Evolutionary conservation across 768 basidiomycete species (phyloP).

Genomic region (Leccinellum rugosiceps): DNA sequence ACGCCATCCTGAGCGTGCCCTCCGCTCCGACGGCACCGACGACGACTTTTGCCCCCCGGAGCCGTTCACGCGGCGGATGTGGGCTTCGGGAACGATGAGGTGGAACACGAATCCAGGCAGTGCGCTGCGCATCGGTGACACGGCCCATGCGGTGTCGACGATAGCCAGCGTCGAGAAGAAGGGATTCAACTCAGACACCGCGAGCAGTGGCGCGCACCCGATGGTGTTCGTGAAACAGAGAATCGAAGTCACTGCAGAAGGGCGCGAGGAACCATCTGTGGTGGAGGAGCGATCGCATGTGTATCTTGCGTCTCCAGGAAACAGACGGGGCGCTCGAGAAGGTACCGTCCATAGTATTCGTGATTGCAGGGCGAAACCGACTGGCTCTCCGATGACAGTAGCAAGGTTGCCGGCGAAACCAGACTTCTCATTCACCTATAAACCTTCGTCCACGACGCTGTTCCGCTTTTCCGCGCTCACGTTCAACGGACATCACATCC

Average conservation of each 20-base stretch:
- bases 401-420: constrained; percentile 45
- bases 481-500: constrained; percentile 83
- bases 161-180: constrained; percentile 58
- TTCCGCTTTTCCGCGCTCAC: constrained; percentile 87
- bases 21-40: constrained; percentile 72
- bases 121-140: constrained; percentile 53
- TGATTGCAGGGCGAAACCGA: not conserved
- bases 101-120: constrained; percentile 45
- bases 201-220: constrained; percentile 45
- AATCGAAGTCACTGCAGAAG: constrained; percentile 49
- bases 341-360: constrained; percentile 33
- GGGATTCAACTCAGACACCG: constrained; percentile 44
- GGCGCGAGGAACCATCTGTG: constrained; percentile 44
- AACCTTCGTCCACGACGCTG: constrained; percentile 64
- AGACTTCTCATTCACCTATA: constrained; percentile 65
- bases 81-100: constrained; percentile 67
- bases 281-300: constrained; percentile 69
- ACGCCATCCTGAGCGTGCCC: constrained; percentile 49
- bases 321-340: constrained; percentile 36
- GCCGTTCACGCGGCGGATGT: constrained; percentile 78
- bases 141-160: constrained; percentile 45
- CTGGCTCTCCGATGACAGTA: constrained; percentile 35
- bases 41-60: constrained; percentile 67
- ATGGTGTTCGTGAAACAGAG: constrained; percentile 75
- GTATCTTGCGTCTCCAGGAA: constrained; percentile 43